Percentiles rank a stretch among this genome's conserved stretches.
Evolutionary conservation across 2,329 filamentous ascomycete genomes (phyloP).

Genomic region (Dactylellina drechsleri): DNA sequence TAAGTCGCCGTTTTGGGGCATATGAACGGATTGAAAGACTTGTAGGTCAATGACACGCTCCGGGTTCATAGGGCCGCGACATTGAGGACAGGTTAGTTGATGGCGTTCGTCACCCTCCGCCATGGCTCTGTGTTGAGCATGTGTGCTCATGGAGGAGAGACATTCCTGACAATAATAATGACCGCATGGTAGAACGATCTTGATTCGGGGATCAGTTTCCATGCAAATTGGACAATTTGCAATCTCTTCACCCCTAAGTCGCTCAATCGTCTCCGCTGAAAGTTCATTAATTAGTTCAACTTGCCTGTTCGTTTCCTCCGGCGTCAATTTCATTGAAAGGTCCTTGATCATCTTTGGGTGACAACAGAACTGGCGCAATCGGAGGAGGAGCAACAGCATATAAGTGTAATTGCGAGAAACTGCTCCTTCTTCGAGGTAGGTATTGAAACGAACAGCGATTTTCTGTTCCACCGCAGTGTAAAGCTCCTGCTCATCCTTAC

Average conservation of each 20-base stretch:
- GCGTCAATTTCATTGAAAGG: slow-evolving; percentile 63
- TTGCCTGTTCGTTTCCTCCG: slow-evolving; percentile 60
- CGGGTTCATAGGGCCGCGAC: slow-evolving; percentile 74
- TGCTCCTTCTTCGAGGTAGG: slow-evolving; percentile 75
- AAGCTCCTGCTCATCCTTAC: slow-evolving; percentile 71
- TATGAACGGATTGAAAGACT: slow-evolving; percentile 69
- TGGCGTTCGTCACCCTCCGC: slow-evolving; percentile 69
- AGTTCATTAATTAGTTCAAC: slow-evolving; percentile 70
- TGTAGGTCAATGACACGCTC: slow-evolving; percentile 77
- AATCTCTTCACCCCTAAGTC: slow-evolving; percentile 55
- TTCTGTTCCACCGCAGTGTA: slow-evolving; percentile 75
- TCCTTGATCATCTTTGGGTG: slow-evolving; percentile 78
- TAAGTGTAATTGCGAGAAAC: slow-evolving; percentile 79
- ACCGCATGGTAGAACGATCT: slow-evolving; percentile 81
- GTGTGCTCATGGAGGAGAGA: slow-evolving; percentile 75
- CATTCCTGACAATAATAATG: slow-evolving; percentile 83
- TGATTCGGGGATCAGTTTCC: slow-evolving; percentile 12
- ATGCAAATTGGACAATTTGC: slow-evolving; percentile 56
- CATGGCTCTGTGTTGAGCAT: slow-evolving; percentile 67
- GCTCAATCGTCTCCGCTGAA: slow-evolving; percentile 61
- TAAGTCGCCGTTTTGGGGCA: slow-evolving; percentile 72
- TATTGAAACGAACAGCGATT: slow-evolving; percentile 78
- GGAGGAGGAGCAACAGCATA: slow-evolving; percentile 80
- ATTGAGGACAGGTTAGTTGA: slow-evolving; percentile 77
- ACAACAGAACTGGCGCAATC: slow-evolving; percentile 82